phyloP scores from a whole-genome alignment of 768 basidiomycete genomes.

The Lentinula raphanica region DNA sequence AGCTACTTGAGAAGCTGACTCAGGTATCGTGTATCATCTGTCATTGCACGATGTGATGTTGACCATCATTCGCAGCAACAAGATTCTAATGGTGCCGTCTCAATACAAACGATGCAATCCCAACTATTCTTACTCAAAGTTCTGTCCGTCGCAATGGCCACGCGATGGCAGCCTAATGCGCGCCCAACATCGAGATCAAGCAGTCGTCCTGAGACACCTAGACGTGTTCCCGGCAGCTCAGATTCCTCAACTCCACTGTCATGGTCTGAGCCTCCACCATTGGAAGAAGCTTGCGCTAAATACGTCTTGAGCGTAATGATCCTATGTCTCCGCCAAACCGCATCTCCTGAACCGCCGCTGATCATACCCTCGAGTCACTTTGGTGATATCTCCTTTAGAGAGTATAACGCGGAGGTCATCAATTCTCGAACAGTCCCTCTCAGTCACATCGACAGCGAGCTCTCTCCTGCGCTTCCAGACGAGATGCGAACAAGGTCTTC shows the following conservation, averaged over 20 bases:
- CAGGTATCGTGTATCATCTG: slow-evolving; percentile 44
- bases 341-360: slow-evolving; percentile 47
- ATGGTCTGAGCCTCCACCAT: slow-evolving; percentile 62
- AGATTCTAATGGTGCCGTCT: background rate
- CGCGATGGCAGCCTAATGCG: slow-evolving; percentile 59
- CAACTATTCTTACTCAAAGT: slow-evolving; percentile 85
- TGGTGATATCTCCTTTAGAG: slow-evolving; percentile 62
- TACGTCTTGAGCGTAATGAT: slow-evolving; percentile 82
- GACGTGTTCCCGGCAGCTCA: slow-evolving; percentile 31
- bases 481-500: slow-evolving; percentile 39
- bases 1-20: slow-evolving; percentile 70
- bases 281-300: slow-evolving; percentile 78
- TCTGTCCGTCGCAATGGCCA: slow-evolving; percentile 69
- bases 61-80: slow-evolving; percentile 9
- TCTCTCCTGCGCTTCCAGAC: slow-evolving; percentile 4
- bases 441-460: slow-evolving; percentile 8
- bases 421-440: slow-evolving; percentile 14
- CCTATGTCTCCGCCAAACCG: slow-evolving; percentile 71
- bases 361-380: slow-evolving; percentile 56
- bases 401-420: slow-evolving; percentile 49
- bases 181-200: slow-evolving; percentile 35
- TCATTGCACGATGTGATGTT: slow-evolving; percentile 10
- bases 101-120: slow-evolving; percentile 76
- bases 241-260: slow-evolving; percentile 34
- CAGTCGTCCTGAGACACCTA: slow-evolving; percentile 23